Base-by-base conservation (phyloP, 2,329 filamentous ascomycete species). In the Diaporthe vexans region DNA sequence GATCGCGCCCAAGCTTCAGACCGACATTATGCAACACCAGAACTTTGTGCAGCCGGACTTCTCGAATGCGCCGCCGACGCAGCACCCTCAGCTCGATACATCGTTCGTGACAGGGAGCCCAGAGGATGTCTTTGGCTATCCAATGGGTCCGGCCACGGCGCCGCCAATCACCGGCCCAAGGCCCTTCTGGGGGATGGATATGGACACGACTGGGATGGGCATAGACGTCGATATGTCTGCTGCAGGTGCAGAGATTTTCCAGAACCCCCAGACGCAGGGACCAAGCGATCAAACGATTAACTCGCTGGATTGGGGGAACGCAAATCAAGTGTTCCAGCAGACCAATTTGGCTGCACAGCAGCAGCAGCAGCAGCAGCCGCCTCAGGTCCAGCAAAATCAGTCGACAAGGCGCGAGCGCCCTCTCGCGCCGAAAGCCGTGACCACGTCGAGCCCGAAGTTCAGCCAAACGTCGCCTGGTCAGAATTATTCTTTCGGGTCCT, bases 121-220 rank as follows among this genome's bases (percentile, higher is more conserved):
- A 17, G 84, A 84, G 72, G 90, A 92, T 77, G 85, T 92, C 81
- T 92, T 91, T 79, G 85, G 85, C 35, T 91, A 90, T 78, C 88
- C 90, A 37, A 84, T 92, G 81, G 89, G 88, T 3, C 87, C 90
- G 26, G 86, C 86, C 43, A 85, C 85, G 3, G 85, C 85, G 4
- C 84, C 88, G 1, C 81, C 84, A 3, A 88, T 86, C 76, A 79
- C 80, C 10, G 83, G 85, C 70, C 80, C 83, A 15, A 83, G 84
- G 65, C 77, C 81, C 51, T 92, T 91, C 76, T 92, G 91, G 91
- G 86, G 83, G 33, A 91, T 92, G 88, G 90, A 91, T 73, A 82
- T 92, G 71, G 90, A 75, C 56, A 59, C 74, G 21, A 52, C 59
- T 29, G 68, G 72, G 15, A 72, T 75, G 74, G 67, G 46, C 46